A percentile compares a stretch with the other conserved stretches of the same genome.
Conservation (phyloP, 2,329 filamentous ascomycete genomes). For the Cladosporium sp. region DNA sequence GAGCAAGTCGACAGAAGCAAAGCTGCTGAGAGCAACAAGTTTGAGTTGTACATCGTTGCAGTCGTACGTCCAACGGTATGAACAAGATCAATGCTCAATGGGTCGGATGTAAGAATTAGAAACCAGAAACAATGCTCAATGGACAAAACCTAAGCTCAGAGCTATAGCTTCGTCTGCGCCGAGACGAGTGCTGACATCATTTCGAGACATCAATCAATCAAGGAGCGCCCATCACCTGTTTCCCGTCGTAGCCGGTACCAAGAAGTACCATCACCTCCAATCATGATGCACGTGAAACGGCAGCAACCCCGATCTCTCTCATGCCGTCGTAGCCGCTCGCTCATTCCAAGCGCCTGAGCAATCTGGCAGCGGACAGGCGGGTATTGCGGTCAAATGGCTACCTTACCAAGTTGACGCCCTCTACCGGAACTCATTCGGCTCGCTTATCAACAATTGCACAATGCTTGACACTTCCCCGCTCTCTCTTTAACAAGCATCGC, state of each 20-base stretch:
- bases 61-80: not conserved
- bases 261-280: not conserved
- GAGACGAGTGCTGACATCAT: conserved; percentile 12
- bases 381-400: not conserved
- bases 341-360: not conserved
- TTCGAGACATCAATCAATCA: not conserved
- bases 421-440: not conserved
- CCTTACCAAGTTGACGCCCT: not conserved
- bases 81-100: not conserved
- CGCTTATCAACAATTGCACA: not conserved
- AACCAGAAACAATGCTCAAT: not conserved
- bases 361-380: not conserved
- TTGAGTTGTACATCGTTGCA: conserved; percentile 7
- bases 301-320: not conserved
- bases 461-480: conserved; percentile 9
- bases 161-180: conserved; percentile 10
- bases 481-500: not conserved
- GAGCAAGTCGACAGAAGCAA: conserved; percentile 14
- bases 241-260: conserved; percentile 9
- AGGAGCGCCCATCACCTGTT: not conserved
- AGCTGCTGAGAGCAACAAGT: conserved; percentile 11
- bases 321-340: not conserved
- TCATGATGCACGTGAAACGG: not conserved
- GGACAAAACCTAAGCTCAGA: not conserved
- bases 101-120: not conserved